A percentile compares a stretch with the other conserved stretches of the same genome.
Conservation (phyloP, 805 yeast species). For the Ogataea trehaloabstinens region DNA sequence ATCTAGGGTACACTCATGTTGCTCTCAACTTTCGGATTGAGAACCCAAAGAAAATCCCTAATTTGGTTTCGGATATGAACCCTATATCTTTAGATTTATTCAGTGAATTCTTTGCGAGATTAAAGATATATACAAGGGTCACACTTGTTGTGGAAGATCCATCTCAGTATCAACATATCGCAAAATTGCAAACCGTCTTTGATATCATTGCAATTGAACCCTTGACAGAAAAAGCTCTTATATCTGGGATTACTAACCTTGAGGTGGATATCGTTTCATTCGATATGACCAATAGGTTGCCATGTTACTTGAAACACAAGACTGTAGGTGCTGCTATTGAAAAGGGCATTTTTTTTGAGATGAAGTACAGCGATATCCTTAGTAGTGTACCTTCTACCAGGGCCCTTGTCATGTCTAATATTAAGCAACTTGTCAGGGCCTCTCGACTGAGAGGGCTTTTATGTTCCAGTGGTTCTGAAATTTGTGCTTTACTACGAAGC, state of each 20-base stretch:
- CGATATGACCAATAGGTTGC: constrained; percentile 60
- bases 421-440: constrained; percentile 73
- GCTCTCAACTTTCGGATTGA: constrained; percentile 63
- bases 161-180: constrained; percentile 64
- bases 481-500: constrained; percentile 48
- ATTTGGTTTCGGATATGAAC: constrained; percentile 34
- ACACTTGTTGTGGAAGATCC: constrained; percentile 79
- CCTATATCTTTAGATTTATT: constrained; percentile 41
- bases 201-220: constrained; percentile 87
- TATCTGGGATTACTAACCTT: constrained; percentile 67
- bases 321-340: constrained; percentile 79
- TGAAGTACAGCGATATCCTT: constrained; percentile 61
- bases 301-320: constrained; percentile 79
- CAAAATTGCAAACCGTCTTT: constrained; percentile 45
- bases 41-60: constrained; percentile 51
- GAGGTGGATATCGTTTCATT: constrained; percentile 83
- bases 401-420: constrained; percentile 66
- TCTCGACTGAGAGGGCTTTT: constrained; percentile 78
- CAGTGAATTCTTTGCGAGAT: constrained; percentile 35
- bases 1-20: constrained; percentile 69
- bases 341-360: constrained; percentile 80
- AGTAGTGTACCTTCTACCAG: constrained; percentile 34
- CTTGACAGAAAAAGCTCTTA: constrained; percentile 70
- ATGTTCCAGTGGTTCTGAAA: constrained; percentile 70
- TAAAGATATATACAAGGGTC: constrained; percentile 61